Evolutionary conservation across 768 basidiomycete species (phyloP).

Genomic region (Astraeus odoratus): DNA sequence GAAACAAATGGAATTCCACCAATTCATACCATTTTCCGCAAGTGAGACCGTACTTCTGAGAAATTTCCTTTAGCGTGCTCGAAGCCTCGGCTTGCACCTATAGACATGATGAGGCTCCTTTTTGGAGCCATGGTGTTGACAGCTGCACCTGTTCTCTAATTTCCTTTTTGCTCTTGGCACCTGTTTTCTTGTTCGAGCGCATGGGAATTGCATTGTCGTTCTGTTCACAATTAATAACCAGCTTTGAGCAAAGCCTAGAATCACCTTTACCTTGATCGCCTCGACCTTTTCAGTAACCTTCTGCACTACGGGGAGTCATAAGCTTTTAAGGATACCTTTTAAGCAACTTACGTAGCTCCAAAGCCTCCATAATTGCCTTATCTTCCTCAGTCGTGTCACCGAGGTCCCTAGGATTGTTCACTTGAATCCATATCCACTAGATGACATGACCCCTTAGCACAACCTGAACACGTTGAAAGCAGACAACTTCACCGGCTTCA

Average conservation of each 20-base stretch:
- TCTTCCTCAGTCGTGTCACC: conserved; percentile 6
- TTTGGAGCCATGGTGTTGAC: background rate
- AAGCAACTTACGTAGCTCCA: conserved; percentile 33
- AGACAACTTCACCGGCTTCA: conserved; percentile 50
- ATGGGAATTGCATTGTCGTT: conserved; percentile 59
- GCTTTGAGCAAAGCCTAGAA: background rate
- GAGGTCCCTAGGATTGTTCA: conserved; percentile 7
- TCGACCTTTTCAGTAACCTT: conserved; percentile 52
- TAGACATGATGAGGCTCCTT: background rate
- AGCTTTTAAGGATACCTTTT: background rate
- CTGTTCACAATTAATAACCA: conserved; percentile 27
- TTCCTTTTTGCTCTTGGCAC: conserved; percentile 69
- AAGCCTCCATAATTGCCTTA: conserved; percentile 41
- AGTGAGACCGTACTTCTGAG: conserved; percentile 46
- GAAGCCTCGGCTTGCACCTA: conserved; percentile 57
- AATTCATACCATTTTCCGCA: conserved; percentile 59
- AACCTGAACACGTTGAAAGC: too few relatives aligned
- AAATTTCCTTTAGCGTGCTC: conserved; percentile 51
- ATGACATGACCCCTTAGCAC: too few relatives aligned
- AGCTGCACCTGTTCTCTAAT: conserved; percentile 53
- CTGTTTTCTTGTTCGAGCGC: conserved; percentile 66
- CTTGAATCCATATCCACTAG: conserved; percentile 69
- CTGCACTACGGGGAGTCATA: conserved; percentile 36
- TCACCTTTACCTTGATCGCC: conserved; percentile 46
- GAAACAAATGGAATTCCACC: background rate